Evolutionary conservation across 140 eudicot genomes (phyloP).

Genomic region (Senecio squalidus): DNA sequence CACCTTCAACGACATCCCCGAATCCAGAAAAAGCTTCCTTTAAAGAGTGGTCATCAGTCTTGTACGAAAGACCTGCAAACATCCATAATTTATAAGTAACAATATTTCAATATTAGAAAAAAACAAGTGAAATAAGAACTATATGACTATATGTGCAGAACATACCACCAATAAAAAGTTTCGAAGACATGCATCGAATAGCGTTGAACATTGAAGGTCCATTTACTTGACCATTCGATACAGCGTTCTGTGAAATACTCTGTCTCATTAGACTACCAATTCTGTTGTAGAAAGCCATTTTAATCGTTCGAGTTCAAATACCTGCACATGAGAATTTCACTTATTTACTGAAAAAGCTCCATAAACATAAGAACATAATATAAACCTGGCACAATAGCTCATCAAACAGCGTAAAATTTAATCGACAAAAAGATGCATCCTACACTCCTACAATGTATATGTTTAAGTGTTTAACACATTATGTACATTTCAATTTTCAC

Average conservation of each 20-base stretch:
- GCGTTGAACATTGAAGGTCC: conserved; percentile 52
- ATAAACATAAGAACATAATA: background rate
- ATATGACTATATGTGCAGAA: background rate
- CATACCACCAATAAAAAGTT: conserved; percentile 88
- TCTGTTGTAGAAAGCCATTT: conserved; percentile 68
- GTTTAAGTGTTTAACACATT: too few relatives aligned
- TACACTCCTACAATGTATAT: too few relatives aligned
- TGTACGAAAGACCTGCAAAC: conserved; percentile 65
- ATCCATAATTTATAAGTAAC: background rate
- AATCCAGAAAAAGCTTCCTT: conserved; percentile 71
- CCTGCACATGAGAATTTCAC: background rate
- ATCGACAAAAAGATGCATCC: too few relatives aligned
- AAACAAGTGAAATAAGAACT: background rate
- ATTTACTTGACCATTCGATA: conserved; percentile 20
- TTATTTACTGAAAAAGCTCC: background rate
- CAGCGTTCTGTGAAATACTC: conserved; percentile 27
- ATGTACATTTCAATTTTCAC: too few relatives aligned
- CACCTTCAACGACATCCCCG: conserved; percentile 54
- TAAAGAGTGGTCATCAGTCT: conserved; percentile 59
- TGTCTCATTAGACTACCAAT: conserved; percentile 57
- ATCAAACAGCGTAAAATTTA: too few relatives aligned
- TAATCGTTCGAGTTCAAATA: background rate
- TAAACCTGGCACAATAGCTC: too few relatives aligned
- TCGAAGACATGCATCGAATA: conserved; percentile 66
- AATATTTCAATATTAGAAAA: background rate